Percentiles rank a stretch among this genome's conserved stretches.
Conservation (phyloP, 2,329 filamentous ascomycete genomes). For the Aureobasidium vineae region DNA sequence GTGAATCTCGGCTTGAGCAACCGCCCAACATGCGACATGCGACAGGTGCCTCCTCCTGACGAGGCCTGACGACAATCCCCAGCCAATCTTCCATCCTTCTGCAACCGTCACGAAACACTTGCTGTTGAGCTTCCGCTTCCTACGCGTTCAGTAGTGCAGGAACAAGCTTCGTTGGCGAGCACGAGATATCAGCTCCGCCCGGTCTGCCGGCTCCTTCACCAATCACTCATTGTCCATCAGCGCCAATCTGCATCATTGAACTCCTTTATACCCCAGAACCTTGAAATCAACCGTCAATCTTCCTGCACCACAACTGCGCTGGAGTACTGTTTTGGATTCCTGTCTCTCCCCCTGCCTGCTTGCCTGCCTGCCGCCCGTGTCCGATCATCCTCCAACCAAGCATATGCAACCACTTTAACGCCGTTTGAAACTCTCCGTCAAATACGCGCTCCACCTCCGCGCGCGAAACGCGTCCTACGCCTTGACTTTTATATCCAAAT, state of each 20-base stretch:
- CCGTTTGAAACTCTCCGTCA: constrained; percentile 16
- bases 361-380: not conserved
- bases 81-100: constrained; percentile 20
- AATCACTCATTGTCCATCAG: constrained; percentile 9
- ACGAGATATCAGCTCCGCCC: constrained; percentile 24
- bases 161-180: constrained; percentile 22
- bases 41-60: constrained; percentile 16
- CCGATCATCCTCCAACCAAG: constrained; percentile 10
- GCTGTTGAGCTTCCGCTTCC: not conserved
- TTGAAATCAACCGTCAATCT: constrained; percentile 20
- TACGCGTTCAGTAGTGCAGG: constrained; percentile 21
- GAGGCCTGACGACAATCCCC: not conserved
- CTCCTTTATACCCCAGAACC: constrained; percentile 19
- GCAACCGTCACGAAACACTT: constrained; percentile 20
- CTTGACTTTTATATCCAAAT: constrained; percentile 9
- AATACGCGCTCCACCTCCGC: constrained; percentile 11
- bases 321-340: constrained; percentile 5
- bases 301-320: constrained; percentile 6
- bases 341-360: constrained; percentile 14
- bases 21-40: constrained; percentile 15
- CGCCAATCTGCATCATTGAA: constrained; percentile 23
- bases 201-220: constrained; percentile 8
- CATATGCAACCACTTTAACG: constrained; percentile 25
- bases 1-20: constrained; percentile 15
- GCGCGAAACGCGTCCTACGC: constrained; percentile 13